These are phyloP conservation scores for Cicer chorassanicum DNA, from an alignment of 306 rosid species.

Conservation along the genomic window DNA sequence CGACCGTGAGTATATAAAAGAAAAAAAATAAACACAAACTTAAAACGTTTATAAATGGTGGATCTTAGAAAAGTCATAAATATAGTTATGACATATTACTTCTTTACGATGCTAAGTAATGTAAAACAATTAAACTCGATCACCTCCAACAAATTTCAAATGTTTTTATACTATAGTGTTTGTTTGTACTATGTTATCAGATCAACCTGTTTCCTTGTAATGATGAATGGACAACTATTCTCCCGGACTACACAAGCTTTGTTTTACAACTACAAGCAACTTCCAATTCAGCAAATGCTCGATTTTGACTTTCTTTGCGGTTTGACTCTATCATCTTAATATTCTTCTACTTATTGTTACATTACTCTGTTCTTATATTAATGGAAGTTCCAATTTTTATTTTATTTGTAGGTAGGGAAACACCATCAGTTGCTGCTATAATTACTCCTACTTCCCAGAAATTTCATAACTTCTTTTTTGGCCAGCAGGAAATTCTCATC, in stretches of 20 bases:
- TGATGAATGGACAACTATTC: slow-evolving; percentile 96
- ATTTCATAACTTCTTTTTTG: slow-evolving; percentile 94
- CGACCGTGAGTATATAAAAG: too few species aligned
- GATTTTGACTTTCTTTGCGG: slow-evolving; percentile 99
- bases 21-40: too few species aligned
- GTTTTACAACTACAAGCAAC: slow-evolving; percentile 97
- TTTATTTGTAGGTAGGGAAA: slow-evolving; percentile 77
- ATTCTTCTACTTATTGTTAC: background rate
- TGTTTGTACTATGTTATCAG: slow-evolving; percentile 45
- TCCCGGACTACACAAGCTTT: slow-evolving; percentile 90
- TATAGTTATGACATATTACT: too few species aligned
- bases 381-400: slow-evolving; percentile 33
- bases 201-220: slow-evolving; percentile 50
- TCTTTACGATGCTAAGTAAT: too few species aligned
- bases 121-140: too few species aligned
- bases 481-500: slow-evolving; percentile 96
- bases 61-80: too few species aligned
- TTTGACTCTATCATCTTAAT: slow-evolving; percentile 47
- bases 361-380: slow-evolving; percentile 2
- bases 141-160: too few species aligned
- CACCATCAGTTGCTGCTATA: slow-evolving; percentile 98
- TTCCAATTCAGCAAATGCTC: slow-evolving; percentile 97
- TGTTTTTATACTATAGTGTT: too few species aligned
- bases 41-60: too few species aligned
- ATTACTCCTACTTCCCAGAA: slow-evolving; percentile 95